These are phyloP conservation scores for Trypanosoma mega DNA, from an alignment of 208 protist genomes.

Conservation along the genomic window DNA sequence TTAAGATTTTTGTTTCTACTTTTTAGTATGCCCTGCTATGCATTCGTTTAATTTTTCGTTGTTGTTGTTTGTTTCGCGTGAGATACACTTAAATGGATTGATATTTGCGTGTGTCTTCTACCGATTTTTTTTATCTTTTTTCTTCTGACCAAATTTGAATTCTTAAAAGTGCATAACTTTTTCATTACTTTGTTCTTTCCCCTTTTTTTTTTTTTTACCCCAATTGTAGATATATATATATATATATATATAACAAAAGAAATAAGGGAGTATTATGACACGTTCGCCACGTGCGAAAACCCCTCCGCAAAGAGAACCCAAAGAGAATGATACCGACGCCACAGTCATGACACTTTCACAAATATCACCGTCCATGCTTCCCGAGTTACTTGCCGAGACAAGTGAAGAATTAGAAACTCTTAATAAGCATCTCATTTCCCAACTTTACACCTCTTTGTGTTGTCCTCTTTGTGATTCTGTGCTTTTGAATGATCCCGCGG, in stretches of 20 bases:
- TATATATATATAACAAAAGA: not conserved
- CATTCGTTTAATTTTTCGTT: not conserved
- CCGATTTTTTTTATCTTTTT: constrained; percentile 9
- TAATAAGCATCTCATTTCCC: constrained; percentile 30
- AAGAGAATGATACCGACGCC: not conserved
- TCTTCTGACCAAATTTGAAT: constrained; percentile 1
- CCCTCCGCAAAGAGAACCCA: too few relatives aligned
- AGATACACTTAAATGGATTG: not conserved
- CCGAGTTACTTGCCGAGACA: not conserved
- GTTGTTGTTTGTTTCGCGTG: not conserved
- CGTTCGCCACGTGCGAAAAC: too few relatives aligned
- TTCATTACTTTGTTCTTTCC: not conserved
- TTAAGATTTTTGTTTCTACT: not conserved
- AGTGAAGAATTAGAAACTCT: constrained; percentile 9
- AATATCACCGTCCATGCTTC: constrained; percentile 14
- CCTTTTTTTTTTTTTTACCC: not conserved
- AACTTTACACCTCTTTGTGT: constrained; percentile 11
- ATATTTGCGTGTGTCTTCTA: not conserved
- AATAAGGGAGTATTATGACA: too few relatives aligned
- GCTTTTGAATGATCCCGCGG: constrained; percentile 38
- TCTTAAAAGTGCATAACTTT: too few relatives aligned
- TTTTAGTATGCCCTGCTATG: not conserved
- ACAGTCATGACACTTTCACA: constrained; percentile 1
- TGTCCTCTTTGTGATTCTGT: constrained; percentile 54
- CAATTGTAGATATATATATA: not conserved